Base-by-base conservation (phyloP, 108 stramenopile genomes). In the Discostella stelligeroides region DNA sequence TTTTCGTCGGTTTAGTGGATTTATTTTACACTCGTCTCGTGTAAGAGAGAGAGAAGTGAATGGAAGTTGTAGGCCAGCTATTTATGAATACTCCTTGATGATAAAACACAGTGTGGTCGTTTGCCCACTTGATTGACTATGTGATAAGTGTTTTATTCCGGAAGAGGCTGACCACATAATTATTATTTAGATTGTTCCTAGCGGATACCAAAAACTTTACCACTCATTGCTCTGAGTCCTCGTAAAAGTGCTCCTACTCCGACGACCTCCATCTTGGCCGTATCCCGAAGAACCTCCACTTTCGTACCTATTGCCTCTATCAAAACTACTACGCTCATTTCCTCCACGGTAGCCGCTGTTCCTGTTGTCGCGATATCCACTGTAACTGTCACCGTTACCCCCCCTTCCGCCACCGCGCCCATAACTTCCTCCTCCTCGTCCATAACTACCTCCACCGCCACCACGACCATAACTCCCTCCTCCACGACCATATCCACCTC, bases 401-500 rank as follows among this genome's bases (percentile, higher is more conserved):
- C 47, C 69, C 40, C 68, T 34, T 23, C 68, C 62, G 8, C 62
- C 63, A 24, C 58, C 66, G 24, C 63, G 55, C 23, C 66, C 54
- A 20, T 54, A 53, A 9, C 66, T 50, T 27, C 69, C 57, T 46
- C 63, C 46, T 40, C 74, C 72, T 12, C 72, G 59, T 13, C 63
- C 56, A 11, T 59, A 60, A 34, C 69, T 29, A 15, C 68, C 50
- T 37, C 63, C 56, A 39, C 50, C 65, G 18, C 63, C 56, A 39
- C 50, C 65, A 12, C 65, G 29, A 30, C 41, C 58, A 45, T 54
- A 53, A 9, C 69, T 58, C 42, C 77, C 51, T 61, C 76, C 60
- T 39, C 77, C 70, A 10, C 77, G 65, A 14, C 50, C 65, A 24
- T 65, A 65, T 60, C 84, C 76, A 45, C 84, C 81, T 20, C 85